Evolutionary conservation across 768 basidiomycete species (phyloP).

Genomic region (Boletus subparvulus): DNA sequence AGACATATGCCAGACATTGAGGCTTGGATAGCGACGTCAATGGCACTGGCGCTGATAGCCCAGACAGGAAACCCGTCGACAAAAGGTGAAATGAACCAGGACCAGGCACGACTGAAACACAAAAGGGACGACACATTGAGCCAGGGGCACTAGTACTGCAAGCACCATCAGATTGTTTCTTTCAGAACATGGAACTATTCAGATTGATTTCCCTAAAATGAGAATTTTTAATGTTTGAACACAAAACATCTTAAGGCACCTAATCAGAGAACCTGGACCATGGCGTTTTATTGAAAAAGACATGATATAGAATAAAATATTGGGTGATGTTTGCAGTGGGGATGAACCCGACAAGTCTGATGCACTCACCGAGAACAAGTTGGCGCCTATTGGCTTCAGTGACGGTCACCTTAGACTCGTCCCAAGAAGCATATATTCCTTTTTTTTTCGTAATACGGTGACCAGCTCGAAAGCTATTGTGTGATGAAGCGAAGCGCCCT

Average conservation of each 20-base stretch:
- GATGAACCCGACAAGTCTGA: constrained; percentile 12
- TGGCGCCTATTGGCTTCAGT: not conserved
- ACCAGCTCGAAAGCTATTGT: not conserved
- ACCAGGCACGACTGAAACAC: constrained; percentile 14
- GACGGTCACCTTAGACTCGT: not conserved
- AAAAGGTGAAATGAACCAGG: constrained; percentile 3
- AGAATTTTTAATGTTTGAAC: no score
- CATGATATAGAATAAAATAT: no score
- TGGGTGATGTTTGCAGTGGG: not conserved
- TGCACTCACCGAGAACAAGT: constrained; percentile 13
- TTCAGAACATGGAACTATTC: no score
- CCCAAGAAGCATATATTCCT: constrained; percentile 1
- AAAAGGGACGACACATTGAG: not conserved
- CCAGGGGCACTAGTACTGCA: no score
- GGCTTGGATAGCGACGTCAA: not conserved
- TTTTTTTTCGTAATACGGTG: constrained; percentile 3
- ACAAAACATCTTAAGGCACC: no score
- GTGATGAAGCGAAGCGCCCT: not conserved
- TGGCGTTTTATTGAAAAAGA: no score
- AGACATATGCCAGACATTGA: not conserved
- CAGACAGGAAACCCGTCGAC: not conserved
- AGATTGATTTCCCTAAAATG: no score
- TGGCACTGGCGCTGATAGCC: not conserved
- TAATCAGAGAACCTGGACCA: no score
- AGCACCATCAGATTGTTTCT: no score